Evolutionary conservation across 2,329 filamentous ascomycete genomes (phyloP).

Genomic region (Fusarium verticillioides): DNA sequence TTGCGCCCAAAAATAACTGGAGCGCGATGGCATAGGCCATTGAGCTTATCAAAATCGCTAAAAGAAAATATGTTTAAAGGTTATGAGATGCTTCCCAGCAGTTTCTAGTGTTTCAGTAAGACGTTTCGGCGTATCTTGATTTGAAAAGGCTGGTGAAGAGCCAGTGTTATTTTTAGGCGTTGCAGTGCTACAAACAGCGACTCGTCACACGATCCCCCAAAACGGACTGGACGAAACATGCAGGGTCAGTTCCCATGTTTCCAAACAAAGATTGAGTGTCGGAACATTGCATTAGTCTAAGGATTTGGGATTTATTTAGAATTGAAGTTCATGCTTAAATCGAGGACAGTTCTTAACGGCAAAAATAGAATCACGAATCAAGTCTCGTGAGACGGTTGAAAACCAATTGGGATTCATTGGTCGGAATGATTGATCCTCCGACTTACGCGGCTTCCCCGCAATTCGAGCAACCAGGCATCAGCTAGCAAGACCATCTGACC

Average conservation of each 20-base stretch:
- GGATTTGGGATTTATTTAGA: no score
- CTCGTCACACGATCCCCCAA: not conserved
- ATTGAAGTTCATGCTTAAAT: no score
- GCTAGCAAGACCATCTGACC: not conserved
- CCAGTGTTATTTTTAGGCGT: not conserved
- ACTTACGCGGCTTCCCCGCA: not conserved
- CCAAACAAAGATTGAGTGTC: no score
- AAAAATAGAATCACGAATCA: no score
- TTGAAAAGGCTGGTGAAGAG: not conserved
- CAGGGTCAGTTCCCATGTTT: no score
- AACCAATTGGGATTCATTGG: not conserved
- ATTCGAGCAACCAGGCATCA: not conserved
- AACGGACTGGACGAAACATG: no score
- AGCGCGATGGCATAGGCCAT: not conserved
- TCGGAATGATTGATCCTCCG: not conserved
- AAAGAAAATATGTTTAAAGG: no score
- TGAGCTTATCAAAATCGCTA: not conserved
- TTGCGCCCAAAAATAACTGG: not conserved
- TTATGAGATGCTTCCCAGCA: no score
- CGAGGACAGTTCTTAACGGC: accelerated
- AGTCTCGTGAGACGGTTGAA: not conserved
- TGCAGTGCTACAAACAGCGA: not conserved
- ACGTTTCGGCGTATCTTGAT: not conserved
- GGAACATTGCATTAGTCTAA: no score
- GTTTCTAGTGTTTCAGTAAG: not conserved